Evolutionary conservation across 352 stramenopile genomes (phyloP).

Genomic region (Phytophthora crassamura): DNA sequence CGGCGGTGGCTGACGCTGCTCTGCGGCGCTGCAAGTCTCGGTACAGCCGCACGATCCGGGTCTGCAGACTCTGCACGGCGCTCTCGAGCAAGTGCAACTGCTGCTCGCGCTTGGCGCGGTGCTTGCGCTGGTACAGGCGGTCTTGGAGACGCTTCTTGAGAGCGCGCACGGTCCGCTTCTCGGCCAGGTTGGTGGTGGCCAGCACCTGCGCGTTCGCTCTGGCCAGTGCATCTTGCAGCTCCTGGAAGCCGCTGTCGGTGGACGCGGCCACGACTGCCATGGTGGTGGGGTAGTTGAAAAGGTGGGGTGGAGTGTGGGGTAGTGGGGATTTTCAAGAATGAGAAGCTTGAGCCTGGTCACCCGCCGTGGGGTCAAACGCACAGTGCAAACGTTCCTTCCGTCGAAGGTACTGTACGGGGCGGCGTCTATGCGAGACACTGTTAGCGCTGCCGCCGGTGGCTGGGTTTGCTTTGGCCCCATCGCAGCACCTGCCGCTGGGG

Average conservation of each 20-base stretch:
- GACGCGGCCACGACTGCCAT: constrained; percentile 17
- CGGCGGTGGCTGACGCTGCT: constrained; percentile 5
- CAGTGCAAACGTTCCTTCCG: constrained; percentile 3
- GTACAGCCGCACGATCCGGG: constrained; percentile 37
- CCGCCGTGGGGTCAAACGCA: not conserved
- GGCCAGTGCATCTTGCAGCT: constrained; percentile 18
- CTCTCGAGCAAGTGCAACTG: constrained; percentile 26
- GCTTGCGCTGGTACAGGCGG: constrained; percentile 39
- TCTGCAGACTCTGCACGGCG: constrained; percentile 27
- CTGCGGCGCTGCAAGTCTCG: constrained; percentile 28
- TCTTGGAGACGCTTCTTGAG: constrained; percentile 42
- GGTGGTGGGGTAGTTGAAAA: too few relatives aligned
- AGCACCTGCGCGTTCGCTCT: constrained; percentile 19
- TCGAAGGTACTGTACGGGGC: too few relatives aligned
- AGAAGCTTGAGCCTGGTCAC: constrained; percentile 4
- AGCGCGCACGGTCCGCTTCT: constrained; percentile 21
- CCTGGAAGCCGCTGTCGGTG: constrained; percentile 16
- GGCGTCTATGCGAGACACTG: too few relatives aligned
- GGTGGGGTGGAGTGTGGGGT: not conserved
- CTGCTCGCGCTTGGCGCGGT: constrained; percentile 43
- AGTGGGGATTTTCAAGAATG: constrained; percentile 12
- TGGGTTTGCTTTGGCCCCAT: too few relatives aligned
- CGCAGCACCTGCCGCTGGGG: too few relatives aligned
- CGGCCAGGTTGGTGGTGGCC: constrained; percentile 17
- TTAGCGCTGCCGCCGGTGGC: too few relatives aligned